These are phyloP conservation scores for Penicillium longicatenatum DNA, from an alignment of 495 filamentous ascomycete species.

Conservation along the genomic window DNA sequence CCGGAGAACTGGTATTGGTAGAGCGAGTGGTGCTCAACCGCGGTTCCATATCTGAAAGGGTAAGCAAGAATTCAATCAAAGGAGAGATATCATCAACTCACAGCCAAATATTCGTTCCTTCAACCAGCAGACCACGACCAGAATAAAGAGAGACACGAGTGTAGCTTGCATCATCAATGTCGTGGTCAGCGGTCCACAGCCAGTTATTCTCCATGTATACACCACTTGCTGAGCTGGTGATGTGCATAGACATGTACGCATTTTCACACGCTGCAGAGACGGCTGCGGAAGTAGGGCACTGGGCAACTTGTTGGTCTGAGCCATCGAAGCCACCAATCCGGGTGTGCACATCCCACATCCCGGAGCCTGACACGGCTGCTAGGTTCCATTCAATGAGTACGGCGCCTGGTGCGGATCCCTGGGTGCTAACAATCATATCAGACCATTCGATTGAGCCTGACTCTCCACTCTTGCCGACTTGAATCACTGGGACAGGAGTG, in stretches of 20 bases:
- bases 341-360: constrained; percentile 62
- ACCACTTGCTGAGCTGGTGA: constrained; percentile 53
- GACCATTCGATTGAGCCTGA: constrained; percentile 57
- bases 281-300: constrained; percentile 48
- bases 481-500: constrained; percentile 64
- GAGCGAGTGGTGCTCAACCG: constrained; percentile 73
- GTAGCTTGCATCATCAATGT: constrained; percentile 59
- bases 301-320: constrained; percentile 48
- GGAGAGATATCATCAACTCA: constrained; percentile 19
- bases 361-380: constrained; percentile 45
- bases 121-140: constrained; percentile 66
- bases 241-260: constrained; percentile 68
- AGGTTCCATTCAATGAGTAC: constrained; percentile 78
- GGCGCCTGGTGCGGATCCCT: constrained; percentile 63
- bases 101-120: constrained; percentile 62
- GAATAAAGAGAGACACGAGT: constrained; percentile 68
- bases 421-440: constrained; percentile 62
- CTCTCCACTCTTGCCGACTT: constrained; percentile 59
- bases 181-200: constrained; percentile 75
- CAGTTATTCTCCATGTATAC: constrained; percentile 68
- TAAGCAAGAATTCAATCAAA: constrained; percentile 9
- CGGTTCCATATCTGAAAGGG: constrained; percentile 58
- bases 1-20: constrained; percentile 81
- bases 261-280: constrained; percentile 56
- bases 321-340: constrained; percentile 59